A percentile compares a stretch with the other conserved stretches of the same genome.
phyloP scores from a whole-genome alignment of 495 filamentous ascomycete genomes.

The Cladorrhinum samala region DNA sequence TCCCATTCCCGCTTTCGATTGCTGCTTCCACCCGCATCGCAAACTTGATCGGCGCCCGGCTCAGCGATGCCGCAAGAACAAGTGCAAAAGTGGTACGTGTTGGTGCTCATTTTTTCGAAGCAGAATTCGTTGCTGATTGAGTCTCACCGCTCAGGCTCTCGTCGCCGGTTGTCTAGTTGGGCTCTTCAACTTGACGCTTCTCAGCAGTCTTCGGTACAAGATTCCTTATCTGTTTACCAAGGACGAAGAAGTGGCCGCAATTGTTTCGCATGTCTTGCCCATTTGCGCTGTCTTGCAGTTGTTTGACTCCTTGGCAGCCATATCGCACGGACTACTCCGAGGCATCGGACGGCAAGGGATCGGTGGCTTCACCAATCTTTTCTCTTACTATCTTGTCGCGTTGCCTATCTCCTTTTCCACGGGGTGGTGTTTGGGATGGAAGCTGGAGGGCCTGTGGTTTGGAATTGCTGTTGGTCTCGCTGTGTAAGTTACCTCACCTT shows the following conservation, averaged over 20 bases:
- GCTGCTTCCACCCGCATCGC: conserved; percentile 51
- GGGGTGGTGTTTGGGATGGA: conserved; percentile 62
- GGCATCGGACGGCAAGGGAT: conserved; percentile 72
- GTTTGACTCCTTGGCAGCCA: conserved; percentile 67
- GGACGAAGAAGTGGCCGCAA: conserved; percentile 62
- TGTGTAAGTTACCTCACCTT: conserved; percentile 27
- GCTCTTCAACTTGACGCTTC: conserved; percentile 59
- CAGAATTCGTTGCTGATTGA: too few relatives aligned
- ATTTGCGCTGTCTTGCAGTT: conserved; percentile 73
- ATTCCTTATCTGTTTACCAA: conserved; percentile 69
- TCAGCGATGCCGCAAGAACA: conserved; percentile 56
- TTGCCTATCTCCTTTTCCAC: conserved; percentile 70
- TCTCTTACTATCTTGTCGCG: conserved; percentile 73
- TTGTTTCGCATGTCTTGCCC: conserved; percentile 62
- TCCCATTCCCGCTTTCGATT: conserved; percentile 50
- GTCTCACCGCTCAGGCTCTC: conserved; percentile 14
- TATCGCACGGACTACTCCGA: conserved; percentile 68
- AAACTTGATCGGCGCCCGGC: conserved; percentile 53
- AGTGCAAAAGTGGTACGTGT: conserved; percentile 52
- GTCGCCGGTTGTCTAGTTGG: conserved; percentile 50
- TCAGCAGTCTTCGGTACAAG: conserved; percentile 46
- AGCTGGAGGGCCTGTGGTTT: conserved; percentile 65
- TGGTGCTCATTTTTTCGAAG: background rate
- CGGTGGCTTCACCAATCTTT: conserved; percentile 69
- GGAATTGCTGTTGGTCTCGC: conserved; percentile 58